Base-by-base conservation (phyloP, 2,329 filamentous ascomycete species). In the Curvularia sp. region DNA sequence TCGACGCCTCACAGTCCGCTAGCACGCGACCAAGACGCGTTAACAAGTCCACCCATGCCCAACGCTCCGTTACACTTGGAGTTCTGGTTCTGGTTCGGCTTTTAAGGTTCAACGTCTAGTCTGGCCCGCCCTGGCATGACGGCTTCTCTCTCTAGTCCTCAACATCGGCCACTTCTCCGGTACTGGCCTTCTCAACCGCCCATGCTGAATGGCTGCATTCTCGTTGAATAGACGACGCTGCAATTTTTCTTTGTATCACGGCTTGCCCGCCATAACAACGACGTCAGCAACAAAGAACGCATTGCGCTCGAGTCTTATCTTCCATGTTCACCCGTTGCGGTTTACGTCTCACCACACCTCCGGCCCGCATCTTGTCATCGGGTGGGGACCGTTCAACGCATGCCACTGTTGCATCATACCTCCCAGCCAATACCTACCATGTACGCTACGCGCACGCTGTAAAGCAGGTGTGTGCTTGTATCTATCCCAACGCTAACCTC, bases 291-390 rank as follows among this genome's bases (percentile, higher is more conserved):
- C 38, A 13, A 28, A 22, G 18, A 41, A 30, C 39, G 5, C 15
- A 13, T 13, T 42, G 5, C 20, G 9, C 18, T 42, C 39, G 10
- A 42, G 10, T 42, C 10, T 42, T 9, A n/a, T n/a, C 20, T 22
- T 42, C 9, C 20, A 5, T 42, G 18, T 42, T 42, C 18, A 6
- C 13, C 12, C 12, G 20, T 24, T 18, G 20, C 12, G 18, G 22
- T 35, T 38, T 35, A 30, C 35, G 12, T 28, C 26, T 20, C 24
- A 30, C 18, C n/a, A 26, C 44, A 9, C 38, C 18, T 20, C 26
- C 15, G 33, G 24, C 33, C 49, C 26, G 38, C 49, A 41, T 18
- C 15, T 42, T n/a, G 49, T 35, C 10, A 51, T 51, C n/a, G n/a
- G 31, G 38, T 9, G 38, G 39, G 18, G 18, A 42, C 39, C 39